Base-by-base conservation (phyloP, 1,139 yeast species). In the Insectozyma bohioensis region DNA sequence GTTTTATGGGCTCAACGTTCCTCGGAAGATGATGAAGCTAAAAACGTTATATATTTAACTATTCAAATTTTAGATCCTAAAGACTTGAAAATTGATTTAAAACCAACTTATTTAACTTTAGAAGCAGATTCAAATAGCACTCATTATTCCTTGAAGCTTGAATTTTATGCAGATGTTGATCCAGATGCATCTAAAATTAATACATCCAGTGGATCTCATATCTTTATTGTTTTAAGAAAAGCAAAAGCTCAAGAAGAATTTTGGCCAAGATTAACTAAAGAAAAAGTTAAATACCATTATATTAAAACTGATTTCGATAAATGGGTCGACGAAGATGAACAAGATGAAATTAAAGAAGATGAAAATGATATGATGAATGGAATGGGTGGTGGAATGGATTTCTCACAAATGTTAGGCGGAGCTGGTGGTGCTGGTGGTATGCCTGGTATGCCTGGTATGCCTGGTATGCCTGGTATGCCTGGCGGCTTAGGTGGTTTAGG, bases 1-100 rank as follows among this genome's bases (percentile, higher is more conserved):
- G 94, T 87, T 32, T 70, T 76, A 56, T 92, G 98, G 98, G 97
- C 98, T 14, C 98, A 92, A 67, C 85, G 98, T 63, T 87, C 96
- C 33, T 79, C 72, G 53, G 81, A 72, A 13, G 63, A 70, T 5
- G 95, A 81, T 24, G 75, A 76, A 11, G 68, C 77, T 26, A 88
- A 85, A 62, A 92, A 92, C 59, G 56, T 87, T 26, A 52, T 92
- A 31, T 84, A 73, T 55, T 61, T 92, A 40, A 88, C 95, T 0
- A 74, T 92, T 42, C 73, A 77, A 41, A 78, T 86, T 23, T 74
- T 80, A 28, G 95, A 90, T 55, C 78, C 90, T 26, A 70, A 64
- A 37, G 65, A 79, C 41, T 76, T 84, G 30, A 69, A 78, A 41
- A 63, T 87, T 37, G 78, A 80, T 34, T 67, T 90, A 41, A 77